A percentile compares a stretch with the other conserved stretches of the same genome.
Evolutionary conservation across 176 grass and related monocot species (phyloP).

Genomic region (Phoenix roebelenii): DNA sequence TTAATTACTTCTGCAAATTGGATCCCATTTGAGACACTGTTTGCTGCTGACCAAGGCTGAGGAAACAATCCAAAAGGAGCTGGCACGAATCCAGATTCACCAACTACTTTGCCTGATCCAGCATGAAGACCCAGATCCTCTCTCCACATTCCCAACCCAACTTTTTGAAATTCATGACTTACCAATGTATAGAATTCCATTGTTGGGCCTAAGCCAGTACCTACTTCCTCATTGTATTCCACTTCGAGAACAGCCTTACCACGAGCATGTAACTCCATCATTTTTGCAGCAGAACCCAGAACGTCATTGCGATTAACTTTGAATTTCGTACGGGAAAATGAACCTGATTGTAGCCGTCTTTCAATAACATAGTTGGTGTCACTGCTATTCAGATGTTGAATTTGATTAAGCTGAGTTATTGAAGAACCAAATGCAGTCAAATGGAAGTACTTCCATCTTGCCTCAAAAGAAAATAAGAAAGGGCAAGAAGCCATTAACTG

Average conservation of each 20-base stretch:
- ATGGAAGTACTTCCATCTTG: slow-evolving; percentile 89
- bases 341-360: slow-evolving; percentile 11
- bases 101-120: slow-evolving; percentile 10
- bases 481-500: slow-evolving; percentile 73
- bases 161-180: slow-evolving; percentile 76
- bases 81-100: slow-evolving; percentile 27
- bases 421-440: slow-evolving; percentile 59
- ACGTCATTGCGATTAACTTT: slow-evolving; percentile 72
- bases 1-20: slow-evolving; percentile 44
- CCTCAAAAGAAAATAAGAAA: slow-evolving; percentile 96
- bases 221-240: slow-evolving; percentile 69
- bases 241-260: slow-evolving; percentile 56
- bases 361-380: slow-evolving; percentile 16
- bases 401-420: slow-evolving; percentile 31
- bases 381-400: slow-evolving; percentile 29
- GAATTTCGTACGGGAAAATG: slow-evolving; percentile 56
- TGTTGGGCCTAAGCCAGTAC: slow-evolving; percentile 76
- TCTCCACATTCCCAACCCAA: slow-evolving; percentile 69
- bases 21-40: slow-evolving; percentile 20
- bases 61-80: slow-evolving; percentile 61
- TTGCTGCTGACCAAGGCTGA: slow-evolving; percentile 37
- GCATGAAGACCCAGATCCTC: slow-evolving; percentile 30
- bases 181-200: slow-evolving; percentile 80
- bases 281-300: slow-evolving; percentile 53
- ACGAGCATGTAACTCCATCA: slow-evolving; percentile 55